These are phyloP conservation scores for Aphanomyces cochlioides DNA, from an alignment of 352 stramenopile genomes.

Conservation along the genomic window DNA sequence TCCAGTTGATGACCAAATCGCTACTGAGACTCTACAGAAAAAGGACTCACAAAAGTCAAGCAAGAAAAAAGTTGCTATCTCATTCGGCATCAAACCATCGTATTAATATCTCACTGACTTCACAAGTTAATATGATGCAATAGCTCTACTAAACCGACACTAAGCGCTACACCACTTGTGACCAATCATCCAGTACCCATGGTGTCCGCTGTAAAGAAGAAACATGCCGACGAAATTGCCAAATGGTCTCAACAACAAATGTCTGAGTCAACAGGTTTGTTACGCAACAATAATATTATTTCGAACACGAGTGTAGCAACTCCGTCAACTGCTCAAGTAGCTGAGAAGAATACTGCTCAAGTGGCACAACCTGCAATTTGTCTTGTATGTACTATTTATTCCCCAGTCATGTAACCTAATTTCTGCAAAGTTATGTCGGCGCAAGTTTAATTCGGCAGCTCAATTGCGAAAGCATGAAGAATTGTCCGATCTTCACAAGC, in stretches of 20 bases:
- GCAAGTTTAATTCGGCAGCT: constrained; percentile 74
- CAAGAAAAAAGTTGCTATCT: constrained; percentile 65
- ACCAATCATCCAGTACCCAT: constrained; percentile 23
- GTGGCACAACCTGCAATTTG: constrained; percentile 61
- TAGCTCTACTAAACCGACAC: background rate
- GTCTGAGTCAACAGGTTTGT: background rate
- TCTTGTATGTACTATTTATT: constrained; percentile 44
- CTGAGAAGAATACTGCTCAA: background rate
- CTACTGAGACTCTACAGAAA: background rate
- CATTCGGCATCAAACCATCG: constrained; percentile 51
- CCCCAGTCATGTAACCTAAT: background rate
- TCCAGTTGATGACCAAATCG: constrained; percentile 43
- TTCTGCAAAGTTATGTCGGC: constrained; percentile 56
- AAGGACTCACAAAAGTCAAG: constrained; percentile 47
- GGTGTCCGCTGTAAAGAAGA: constrained; percentile 54
- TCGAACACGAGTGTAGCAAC: background rate
- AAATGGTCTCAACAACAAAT: constrained; percentile 69
- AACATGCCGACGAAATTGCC: constrained; percentile 72
- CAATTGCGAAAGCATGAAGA: constrained; percentile 74
- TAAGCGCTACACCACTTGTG: background rate
- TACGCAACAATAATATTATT: background rate
- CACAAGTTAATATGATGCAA: no score
- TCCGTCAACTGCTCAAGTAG: background rate
- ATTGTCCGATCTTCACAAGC: constrained; percentile 64
- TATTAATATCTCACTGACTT: background rate